phyloP scores from a whole-genome alignment of 2,329 filamentous ascomycete species.

The Fusarium tuaranense region DNA sequence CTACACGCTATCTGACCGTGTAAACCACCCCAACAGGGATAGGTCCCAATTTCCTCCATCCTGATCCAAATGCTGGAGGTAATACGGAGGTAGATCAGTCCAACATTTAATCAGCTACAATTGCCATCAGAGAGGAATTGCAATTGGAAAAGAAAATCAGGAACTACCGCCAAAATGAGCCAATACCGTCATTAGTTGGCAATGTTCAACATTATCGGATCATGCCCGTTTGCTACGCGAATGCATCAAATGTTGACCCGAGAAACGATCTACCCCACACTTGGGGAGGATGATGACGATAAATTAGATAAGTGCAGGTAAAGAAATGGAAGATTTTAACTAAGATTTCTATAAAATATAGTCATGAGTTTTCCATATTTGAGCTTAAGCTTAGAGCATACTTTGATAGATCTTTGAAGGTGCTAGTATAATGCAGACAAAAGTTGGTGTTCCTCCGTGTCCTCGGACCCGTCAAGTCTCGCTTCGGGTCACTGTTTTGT shows the following conservation, averaged over 20 bases:
- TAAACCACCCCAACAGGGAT: background rate
- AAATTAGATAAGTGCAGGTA: background rate
- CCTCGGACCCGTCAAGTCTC: background rate
- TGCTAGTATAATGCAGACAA: background rate
- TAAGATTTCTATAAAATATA: background rate
- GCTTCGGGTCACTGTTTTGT: slow-evolving; percentile 6
- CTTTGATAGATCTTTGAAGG: background rate
- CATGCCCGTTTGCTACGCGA: background rate
- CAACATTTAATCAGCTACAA: background rate
- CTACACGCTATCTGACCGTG: background rate
- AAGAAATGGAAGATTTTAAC: background rate
- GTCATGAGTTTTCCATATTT: background rate
- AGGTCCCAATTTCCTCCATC: background rate
- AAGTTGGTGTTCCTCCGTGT: background rate
- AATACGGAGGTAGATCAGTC: background rate
- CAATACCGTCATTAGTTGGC: background rate
- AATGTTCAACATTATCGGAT: background rate
- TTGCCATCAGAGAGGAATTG: too few species aligned
- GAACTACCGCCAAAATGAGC: background rate
- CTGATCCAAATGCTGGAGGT: background rate
- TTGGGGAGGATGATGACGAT: background rate
- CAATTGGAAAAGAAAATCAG: too few species aligned
- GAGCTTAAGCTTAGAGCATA: background rate
- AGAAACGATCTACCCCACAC: background rate
- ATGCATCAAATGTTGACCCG: background rate